Evolutionary conservation across 1,284 basidiomycete genomes (phyloP), one percentile per base, ranked within the genome.

Genomic region (Papiliotrema terrestris): DNA sequence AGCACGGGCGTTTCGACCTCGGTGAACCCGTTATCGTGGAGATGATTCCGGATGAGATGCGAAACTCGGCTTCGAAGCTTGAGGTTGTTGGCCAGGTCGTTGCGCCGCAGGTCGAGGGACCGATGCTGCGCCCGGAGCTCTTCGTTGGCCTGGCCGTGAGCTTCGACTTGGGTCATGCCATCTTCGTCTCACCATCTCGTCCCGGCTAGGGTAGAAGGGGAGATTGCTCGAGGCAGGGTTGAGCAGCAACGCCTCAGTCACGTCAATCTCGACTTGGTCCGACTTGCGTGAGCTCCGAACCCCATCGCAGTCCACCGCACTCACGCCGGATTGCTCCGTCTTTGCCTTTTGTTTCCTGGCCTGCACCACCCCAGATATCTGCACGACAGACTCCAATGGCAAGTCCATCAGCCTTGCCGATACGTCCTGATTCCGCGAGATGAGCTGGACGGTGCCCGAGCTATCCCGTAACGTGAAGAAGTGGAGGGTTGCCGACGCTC

Each of bases 1-100:
- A 97, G 81, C 53, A 94, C 81, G 15, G 93, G 94, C 0, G 94
- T 97, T 75, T 97, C 93, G 38, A 97, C 87, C 72, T 97, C 94
- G 45, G 85, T 81, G 72, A 97, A 97, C 61, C 82, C 89, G 69
- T 85, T 78, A 51, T 86, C 81, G 70, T 92, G 83, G 35, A 97
- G 82, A 51, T 84, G 80, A 57, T 84, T 82, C 45, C 93, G 83
- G 38, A 89, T 82, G 47, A 88, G 79, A 61, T 88, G 88, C 20
- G 91, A 85, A 23, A 95, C 88, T 55, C 82, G 79, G 71, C 88
- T 89, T 59, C 94, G 83, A 63, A 84, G 86, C 63, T 83, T 84
- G 62, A 97, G 79, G 75, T 95, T 96, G 47, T 83, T 72, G 4
- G 89, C 83, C 36, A 97, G 77, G 15, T 80, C 80, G 8, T 82